Base-by-base conservation (phyloP, 257 asterid species). In the Solanum neorickii region DNA sequence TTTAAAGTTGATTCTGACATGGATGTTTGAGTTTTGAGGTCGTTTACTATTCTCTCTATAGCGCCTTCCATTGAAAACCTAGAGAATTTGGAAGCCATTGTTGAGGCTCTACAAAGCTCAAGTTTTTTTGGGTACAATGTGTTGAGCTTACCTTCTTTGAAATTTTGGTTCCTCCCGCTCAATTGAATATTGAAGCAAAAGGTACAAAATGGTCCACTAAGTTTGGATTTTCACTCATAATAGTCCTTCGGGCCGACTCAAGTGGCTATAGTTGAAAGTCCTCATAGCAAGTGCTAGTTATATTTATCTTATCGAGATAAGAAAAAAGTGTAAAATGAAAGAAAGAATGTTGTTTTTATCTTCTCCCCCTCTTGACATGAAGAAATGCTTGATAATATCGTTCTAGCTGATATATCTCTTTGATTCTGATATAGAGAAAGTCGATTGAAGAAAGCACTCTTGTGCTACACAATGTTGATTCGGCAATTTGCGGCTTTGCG, bases 1-100 rank as follows among this genome's bases (percentile, higher is more conserved):
- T 83, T 86, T 66, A 97, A 95, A 23, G 88, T 49, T 29, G 91
- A 82, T 29, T 86, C 90, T 59, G 98, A 94, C 88, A 91, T 82
- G 66, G 96, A 89, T 5, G 77, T 42, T 44, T 92, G 90, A 39
- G 91, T 66, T 92, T 93, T 95, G 18, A 97, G 94, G 68, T 92
- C 92, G 42, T 92, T 12, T 47, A 92, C 91, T 65, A 97, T 87
- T 89, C 96, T 89, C 86, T 89, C 90, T 44, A 92, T 88, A 21
- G 89, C 85, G 76, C 93, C 98, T 52, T 94, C 98, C 98, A 96
- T 96, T 77, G 97, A 80, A 68, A 68, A 68, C 29, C 37, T 68
- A 84, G 97, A 80, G 29, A 80, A 80, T 47, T 46, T 80, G 44
- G 85, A 80, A 47, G 69, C 85, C 85, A 80, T 80, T 10, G 85